Percentiles rank a stretch among this genome's conserved stretches.
phyloP scores from a whole-genome alignment of 768 basidiomycete genomes.

The Collybiopsis luxurians region DNA sequence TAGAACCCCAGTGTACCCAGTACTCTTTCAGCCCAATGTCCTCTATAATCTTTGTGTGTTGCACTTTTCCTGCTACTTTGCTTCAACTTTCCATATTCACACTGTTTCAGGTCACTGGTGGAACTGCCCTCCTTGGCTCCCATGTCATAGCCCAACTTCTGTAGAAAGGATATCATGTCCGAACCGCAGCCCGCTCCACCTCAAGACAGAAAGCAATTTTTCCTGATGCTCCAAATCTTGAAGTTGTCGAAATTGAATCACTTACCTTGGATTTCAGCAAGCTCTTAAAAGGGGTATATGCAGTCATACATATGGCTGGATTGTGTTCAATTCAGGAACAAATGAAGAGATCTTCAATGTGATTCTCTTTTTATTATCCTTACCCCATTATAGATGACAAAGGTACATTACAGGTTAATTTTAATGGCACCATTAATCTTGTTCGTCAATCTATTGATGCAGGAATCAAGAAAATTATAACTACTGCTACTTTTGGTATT shows the following conservation, averaged over 20 bases:
- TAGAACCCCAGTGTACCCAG: no score
- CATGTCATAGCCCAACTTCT: conserved; percentile 12
- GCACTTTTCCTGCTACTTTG: no score
- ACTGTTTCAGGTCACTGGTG: conserved; percentile 16
- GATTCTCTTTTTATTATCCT: no score
- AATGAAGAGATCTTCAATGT: conserved; percentile 7
- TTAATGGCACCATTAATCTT: conserved; percentile 23
- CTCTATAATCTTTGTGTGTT: no score
- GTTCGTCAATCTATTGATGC: conserved; percentile 20
- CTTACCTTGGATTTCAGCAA: not conserved
- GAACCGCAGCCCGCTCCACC: conserved; percentile 4
- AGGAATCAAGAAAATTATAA: conserved; percentile 19
- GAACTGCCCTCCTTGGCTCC: conserved; percentile 12
- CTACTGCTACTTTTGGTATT: conserved; percentile 18
- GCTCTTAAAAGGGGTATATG: conserved; percentile 6
- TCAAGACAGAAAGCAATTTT: not conserved
- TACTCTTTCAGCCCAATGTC: no score
- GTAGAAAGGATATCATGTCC: conserved; percentile 9
- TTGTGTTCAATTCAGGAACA: conserved; percentile 5
- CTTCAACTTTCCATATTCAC: no score
- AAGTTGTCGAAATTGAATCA: conserved; percentile 7
- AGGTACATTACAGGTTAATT: conserved; percentile 15
- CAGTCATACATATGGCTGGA: conserved; percentile 12
- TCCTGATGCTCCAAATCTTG: conserved; percentile 4
- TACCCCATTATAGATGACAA: not conserved